Evolutionary conservation across 805 yeast genomes (phyloP).

Genomic region (Candida oleophila): DNA sequence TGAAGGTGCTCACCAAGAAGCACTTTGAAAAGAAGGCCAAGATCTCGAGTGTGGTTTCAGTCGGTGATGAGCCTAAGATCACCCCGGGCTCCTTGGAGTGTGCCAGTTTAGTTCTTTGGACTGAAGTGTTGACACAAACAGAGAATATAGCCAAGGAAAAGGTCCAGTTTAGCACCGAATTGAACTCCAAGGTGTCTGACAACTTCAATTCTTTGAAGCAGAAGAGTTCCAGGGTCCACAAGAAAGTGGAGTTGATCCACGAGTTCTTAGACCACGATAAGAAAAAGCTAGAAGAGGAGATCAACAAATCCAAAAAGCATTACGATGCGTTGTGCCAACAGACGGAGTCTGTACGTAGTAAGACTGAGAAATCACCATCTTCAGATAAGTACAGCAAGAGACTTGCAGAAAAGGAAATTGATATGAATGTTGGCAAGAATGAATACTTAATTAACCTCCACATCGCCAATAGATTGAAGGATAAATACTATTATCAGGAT

Average conservation of each 20-base stretch:
- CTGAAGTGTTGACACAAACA: constrained; percentile 78
- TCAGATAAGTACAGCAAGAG: constrained; percentile 53
- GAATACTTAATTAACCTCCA: constrained; percentile 76
- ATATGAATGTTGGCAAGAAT: constrained; percentile 89
- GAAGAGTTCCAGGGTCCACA: constrained; percentile 53
- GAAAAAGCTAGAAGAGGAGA: constrained; percentile 52
- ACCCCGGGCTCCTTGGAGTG: constrained; percentile 95
- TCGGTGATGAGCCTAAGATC: constrained; percentile 85
- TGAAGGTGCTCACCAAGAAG: constrained; percentile 62
- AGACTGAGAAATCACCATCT: constrained; percentile 53
- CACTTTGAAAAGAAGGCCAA: constrained; percentile 77
- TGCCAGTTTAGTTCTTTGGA: constrained; percentile 89
- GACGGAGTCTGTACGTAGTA: constrained; percentile 79
- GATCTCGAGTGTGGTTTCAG: constrained; percentile 64
- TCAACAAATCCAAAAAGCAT: constrained; percentile 63
- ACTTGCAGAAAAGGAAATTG: constrained; percentile 60
- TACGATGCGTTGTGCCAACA: constrained; percentile 79
- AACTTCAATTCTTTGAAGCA: constrained; percentile 55
- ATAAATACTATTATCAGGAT: constrained; percentile 90
- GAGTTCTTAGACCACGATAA: constrained; percentile 51
- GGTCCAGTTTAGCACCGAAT: constrained; percentile 54
- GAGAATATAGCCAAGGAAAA: constrained; percentile 75
- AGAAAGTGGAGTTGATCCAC: constrained; percentile 56
- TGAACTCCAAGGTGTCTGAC: constrained; percentile 58
- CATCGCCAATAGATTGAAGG: constrained; percentile 87